phyloP scores from a whole-genome alignment of 495 filamentous ascomycete genomes.

The Penicillium silybi region DNA sequence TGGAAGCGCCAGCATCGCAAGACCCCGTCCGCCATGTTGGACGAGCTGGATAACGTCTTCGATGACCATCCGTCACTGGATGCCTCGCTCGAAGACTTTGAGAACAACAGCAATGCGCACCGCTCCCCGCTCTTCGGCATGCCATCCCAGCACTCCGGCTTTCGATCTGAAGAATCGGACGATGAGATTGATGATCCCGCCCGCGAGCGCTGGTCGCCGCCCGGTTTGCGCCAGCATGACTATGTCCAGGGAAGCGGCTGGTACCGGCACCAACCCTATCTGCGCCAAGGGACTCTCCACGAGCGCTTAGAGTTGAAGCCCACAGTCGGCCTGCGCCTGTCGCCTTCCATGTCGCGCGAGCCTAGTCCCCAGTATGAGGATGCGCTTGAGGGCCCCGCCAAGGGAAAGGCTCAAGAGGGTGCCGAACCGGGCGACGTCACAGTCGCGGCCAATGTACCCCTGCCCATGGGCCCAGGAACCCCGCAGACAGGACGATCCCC shows the following conservation, averaged over 20 bases:
- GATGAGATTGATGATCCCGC: constrained; percentile 36
- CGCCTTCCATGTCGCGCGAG: constrained; percentile 48
- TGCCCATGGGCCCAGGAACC: constrained; percentile 48
- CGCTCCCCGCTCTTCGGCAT: constrained; percentile 55
- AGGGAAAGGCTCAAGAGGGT: constrained; percentile 21
- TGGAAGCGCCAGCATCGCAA: constrained; percentile 22
- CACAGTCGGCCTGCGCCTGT: constrained; percentile 37
- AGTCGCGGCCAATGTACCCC: constrained; percentile 55
- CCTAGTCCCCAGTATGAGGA: constrained; percentile 55
- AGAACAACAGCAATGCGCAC: constrained; percentile 49
- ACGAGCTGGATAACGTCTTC: constrained; percentile 49
- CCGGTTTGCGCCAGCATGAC: constrained; percentile 51
- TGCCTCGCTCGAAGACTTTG: constrained; percentile 75
- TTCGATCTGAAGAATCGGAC: constrained; percentile 62
- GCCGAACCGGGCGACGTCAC: constrained; percentile 47
- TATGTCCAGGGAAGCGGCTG: constrained; percentile 50
- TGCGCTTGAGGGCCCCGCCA: constrained; percentile 39
- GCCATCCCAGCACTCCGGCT: constrained; percentile 73
- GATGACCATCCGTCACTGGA: constrained; percentile 68
- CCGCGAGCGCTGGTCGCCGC: constrained; percentile 55
- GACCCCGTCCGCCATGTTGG: constrained; percentile 46
- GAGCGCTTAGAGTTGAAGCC: constrained; percentile 39
- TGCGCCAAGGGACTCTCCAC: constrained; percentile 29
- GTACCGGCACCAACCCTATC: constrained; percentile 55
- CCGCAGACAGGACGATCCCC: constrained; percentile 51